These are phyloP conservation scores for Aspergillus pseudoviridinutans DNA, from an alignment of 2,329 filamentous ascomycete species.

Conservation along the genomic window DNA sequence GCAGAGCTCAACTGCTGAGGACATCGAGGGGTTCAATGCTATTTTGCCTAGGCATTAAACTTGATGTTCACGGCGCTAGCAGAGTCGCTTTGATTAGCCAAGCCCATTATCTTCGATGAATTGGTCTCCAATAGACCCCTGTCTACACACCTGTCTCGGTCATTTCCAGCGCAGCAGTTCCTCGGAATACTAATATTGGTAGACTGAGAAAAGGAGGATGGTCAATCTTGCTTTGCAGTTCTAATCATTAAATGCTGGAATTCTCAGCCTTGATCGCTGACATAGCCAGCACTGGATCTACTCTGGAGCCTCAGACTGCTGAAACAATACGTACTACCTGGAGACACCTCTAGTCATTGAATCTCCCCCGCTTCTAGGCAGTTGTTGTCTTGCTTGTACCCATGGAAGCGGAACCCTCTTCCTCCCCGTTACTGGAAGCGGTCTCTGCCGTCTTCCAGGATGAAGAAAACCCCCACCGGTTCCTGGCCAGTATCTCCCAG, in stretches of 20 bases:
- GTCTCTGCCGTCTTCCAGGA: conserved; percentile 11
- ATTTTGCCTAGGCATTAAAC: neutral
- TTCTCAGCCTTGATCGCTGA: neutral
- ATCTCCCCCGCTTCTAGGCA: neutral
- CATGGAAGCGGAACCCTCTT: conserved; percentile 2
- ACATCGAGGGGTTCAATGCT: neutral
- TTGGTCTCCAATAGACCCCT: neutral
- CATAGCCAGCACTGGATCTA: neutral
- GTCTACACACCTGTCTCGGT: neutral
- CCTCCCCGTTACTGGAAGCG: conserved; percentile 11
- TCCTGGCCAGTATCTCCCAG: conserved; percentile 10
- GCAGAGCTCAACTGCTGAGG: neutral
- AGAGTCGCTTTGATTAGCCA: neutral
- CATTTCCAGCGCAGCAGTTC: neutral
- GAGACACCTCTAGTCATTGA: neutral
- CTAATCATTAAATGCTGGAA: neutral
- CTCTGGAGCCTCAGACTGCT: neutral
- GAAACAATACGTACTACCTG: neutral
- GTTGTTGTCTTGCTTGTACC: neutral
- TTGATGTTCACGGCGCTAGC: neutral
- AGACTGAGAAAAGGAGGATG: neutral
- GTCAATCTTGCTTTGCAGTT: neutral
- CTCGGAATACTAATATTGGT: neutral
- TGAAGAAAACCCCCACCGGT: conserved; percentile 10
- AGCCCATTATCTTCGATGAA: neutral